These are phyloP conservation scores for Fomitopsis palustris DNA, from an alignment of 1,284 basidiomycete species.

Conservation along the genomic window DNA sequence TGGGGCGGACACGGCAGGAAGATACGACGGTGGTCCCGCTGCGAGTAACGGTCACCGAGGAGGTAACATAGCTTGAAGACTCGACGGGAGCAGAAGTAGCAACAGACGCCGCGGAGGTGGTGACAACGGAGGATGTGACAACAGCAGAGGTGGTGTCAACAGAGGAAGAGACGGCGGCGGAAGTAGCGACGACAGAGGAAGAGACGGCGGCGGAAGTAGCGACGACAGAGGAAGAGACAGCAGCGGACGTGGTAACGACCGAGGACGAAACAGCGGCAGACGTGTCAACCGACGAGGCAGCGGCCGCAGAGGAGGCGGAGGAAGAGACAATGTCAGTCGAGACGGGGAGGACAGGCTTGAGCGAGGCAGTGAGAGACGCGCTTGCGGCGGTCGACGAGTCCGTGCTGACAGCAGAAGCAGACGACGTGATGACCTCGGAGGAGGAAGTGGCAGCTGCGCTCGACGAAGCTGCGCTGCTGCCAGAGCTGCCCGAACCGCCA, in stretches of 20 bases:
- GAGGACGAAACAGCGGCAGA: not conserved
- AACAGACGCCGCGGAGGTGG: not conserved
- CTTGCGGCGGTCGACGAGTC: not conserved
- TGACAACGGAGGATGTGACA: not conserved
- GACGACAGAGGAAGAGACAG: not conserved
- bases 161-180: not conserved
- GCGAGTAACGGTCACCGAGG: not conserved
- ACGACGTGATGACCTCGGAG: not conserved
- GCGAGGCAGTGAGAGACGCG: not conserved
- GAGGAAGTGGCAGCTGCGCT: not conserved
- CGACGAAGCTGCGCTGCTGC: not conserved
- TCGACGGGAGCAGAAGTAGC: not conserved
- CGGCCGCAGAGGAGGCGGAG: not conserved
- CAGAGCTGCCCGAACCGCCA: not conserved
- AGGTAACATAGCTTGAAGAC: not conserved
- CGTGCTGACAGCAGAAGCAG: not conserved
- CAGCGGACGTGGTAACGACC: not conserved
- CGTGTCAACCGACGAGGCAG: not conserved
- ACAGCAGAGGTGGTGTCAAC: not conserved
- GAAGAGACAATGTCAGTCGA: not conserved
- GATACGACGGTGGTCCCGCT: not conserved
- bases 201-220: slow-evolving; percentile 2
- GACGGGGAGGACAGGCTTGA: not conserved
- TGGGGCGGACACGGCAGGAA: not conserved
- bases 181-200: not conserved